Evolutionary conservation across 176 grass and related monocot genomes (phyloP).

Genomic region (Themeda triandra): DNA sequence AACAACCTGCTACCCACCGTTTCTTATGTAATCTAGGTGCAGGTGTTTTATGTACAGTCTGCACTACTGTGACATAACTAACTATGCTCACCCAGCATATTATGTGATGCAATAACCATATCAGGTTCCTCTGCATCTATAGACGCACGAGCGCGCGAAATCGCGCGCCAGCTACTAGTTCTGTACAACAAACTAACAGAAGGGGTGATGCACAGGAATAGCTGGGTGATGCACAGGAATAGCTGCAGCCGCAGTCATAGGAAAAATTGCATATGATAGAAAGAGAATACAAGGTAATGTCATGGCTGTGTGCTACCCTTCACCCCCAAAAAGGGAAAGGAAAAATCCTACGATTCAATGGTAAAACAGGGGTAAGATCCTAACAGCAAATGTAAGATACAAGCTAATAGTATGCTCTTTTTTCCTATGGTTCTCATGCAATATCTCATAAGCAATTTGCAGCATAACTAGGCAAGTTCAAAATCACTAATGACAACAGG

Average conservation of each 20-base stretch:
- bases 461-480: neutral
- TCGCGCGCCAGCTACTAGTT: too few species aligned
- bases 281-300: neutral
- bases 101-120: too few species aligned
- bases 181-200: too few species aligned
- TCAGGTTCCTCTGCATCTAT: too few species aligned
- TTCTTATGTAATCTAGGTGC: too few species aligned
- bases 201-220: too few species aligned
- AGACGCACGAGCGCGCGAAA: too few species aligned
- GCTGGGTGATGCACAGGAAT: too few species aligned
- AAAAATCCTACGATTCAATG: neutral
- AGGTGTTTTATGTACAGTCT: too few species aligned
- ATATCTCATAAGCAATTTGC: neutral
- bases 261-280: neutral
- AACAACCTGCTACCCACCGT: too few species aligned
- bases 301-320: neutral
- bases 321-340: neutral
- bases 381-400: conserved; percentile 6
- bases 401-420: conserved; percentile 19
- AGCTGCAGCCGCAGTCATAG: neutral
- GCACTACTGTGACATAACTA: too few species aligned
- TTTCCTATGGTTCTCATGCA: neutral
- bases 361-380: neutral
- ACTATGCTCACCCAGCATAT: too few species aligned
- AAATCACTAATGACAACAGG: neutral